Conservation (phyloP, 2,329 filamentous ascomycete species). For the Aspergillus ochraceus region DNA sequence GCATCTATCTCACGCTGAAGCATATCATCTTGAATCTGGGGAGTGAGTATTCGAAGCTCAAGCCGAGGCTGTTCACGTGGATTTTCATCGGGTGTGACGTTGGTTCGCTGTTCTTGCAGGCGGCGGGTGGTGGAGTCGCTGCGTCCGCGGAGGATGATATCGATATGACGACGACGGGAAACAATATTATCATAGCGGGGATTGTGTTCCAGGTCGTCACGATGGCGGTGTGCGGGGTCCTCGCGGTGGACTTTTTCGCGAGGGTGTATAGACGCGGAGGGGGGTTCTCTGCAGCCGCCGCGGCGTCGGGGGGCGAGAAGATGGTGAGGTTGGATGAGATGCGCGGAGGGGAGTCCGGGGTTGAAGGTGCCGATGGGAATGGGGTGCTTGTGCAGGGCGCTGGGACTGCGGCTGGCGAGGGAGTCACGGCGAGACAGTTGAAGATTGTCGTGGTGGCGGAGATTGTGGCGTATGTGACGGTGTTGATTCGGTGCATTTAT, state of each 20-base stretch:
- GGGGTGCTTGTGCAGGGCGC: neutral
- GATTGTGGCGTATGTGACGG: constrained; percentile 39
- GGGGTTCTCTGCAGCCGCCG: constrained; percentile 22
- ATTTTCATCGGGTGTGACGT: constrained; percentile 63
- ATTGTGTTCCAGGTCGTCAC: constrained; percentile 59
- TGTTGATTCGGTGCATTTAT: constrained; percentile 47
- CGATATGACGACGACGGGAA: constrained; percentile 48
- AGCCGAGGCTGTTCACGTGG: constrained; percentile 54
- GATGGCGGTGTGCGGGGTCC: constrained; percentile 39
- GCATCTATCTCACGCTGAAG: constrained; percentile 58
- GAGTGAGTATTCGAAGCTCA: constrained; percentile 47
- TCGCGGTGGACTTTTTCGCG: constrained; percentile 49
- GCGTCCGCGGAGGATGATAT: constrained; percentile 48
- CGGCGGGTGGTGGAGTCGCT: constrained; percentile 58
- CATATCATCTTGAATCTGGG: constrained; percentile 60
- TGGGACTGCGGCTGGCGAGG: too few species aligned
- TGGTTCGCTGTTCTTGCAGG: constrained; percentile 59
- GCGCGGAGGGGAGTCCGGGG: neutral
- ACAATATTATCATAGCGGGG: constrained; percentile 59
- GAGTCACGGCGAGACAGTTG: constrained; percentile 13
- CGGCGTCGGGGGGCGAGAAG: constrained; percentile 14
- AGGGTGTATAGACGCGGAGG: constrained; percentile 29
- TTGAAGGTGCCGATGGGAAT: neutral
- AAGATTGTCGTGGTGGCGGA: constrained; percentile 28
- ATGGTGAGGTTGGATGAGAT: neutral